Evolutionary conservation across 768 basidiomycete species (phyloP).

Genomic region (Calocybe indica): DNA sequence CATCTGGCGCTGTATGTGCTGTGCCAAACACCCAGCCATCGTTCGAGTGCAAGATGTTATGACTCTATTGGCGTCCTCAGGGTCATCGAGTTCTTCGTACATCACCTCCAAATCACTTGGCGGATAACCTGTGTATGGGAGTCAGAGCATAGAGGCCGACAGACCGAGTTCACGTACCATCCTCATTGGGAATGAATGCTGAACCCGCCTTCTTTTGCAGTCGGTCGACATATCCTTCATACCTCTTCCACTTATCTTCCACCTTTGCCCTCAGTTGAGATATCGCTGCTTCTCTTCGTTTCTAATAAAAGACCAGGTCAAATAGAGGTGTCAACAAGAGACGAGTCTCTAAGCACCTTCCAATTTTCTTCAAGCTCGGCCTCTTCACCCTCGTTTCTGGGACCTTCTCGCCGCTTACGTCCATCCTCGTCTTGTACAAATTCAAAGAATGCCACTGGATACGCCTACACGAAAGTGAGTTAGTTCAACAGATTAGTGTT

Average conservation of each 20-base stretch:
- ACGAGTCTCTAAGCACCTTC: slow-evolving; percentile 42
- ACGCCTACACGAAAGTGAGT: slow-evolving; percentile 36
- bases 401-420: slow-evolving; percentile 46
- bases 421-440: slow-evolving; percentile 46
- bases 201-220: slow-evolving; percentile 48
- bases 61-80: slow-evolving; percentile 34
- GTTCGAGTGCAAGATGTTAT: slow-evolving; percentile 31
- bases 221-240: slow-evolving; percentile 60
- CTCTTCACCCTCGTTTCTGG: slow-evolving; percentile 71
- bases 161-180: slow-evolving; percentile 27
- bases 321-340: not conserved
- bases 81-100: slow-evolving; percentile 62
- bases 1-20: slow-evolving; percentile 41
- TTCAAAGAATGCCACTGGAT: slow-evolving; percentile 79
- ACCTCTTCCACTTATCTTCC: slow-evolving; percentile 46
- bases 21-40: slow-evolving; percentile 63
- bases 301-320: slow-evolving; percentile 27
- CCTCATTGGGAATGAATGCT: slow-evolving; percentile 26
- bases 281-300: slow-evolving; percentile 50
- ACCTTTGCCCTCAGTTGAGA: slow-evolving; percentile 49
- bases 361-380: slow-evolving; percentile 51
- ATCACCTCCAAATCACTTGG: slow-evolving; percentile 48
- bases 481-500: not conserved
- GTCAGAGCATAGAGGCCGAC: not conserved
- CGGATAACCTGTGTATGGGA: slow-evolving; percentile 23